A percentile compares a stretch with the other conserved stretches of the same genome.
These are phyloP conservation scores for Quercus cerris DNA, from an alignment of 306 rosid genomes.

Conservation along the genomic window DNA sequence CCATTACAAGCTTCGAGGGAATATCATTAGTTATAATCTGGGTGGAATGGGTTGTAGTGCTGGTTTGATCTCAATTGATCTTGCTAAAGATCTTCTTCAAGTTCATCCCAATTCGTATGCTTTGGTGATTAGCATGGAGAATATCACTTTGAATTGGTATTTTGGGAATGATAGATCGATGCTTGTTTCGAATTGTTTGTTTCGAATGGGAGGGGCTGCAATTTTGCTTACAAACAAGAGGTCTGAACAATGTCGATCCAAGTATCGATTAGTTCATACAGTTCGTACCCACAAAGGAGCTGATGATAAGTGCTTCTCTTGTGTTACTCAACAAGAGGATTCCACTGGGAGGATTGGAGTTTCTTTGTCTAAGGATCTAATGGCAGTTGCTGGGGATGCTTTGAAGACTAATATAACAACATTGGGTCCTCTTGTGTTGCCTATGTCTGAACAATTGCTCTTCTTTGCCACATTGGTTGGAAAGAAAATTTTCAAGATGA, in stretches of 20 bases:
- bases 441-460: conserved; percentile 61
- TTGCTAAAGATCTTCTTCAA: conserved; percentile 60
- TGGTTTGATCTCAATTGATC: conserved; percentile 61
- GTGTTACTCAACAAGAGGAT: conserved; percentile 56
- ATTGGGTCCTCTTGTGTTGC: conserved; percentile 60
- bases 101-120: conserved; percentile 61
- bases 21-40: conserved; percentile 48
- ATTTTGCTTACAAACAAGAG: conserved; percentile 52
- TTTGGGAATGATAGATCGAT: conserved; percentile 59
- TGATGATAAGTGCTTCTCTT: conserved; percentile 57
- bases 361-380: conserved; percentile 59
- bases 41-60: conserved; percentile 79
- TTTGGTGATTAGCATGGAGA: conserved; percentile 62
- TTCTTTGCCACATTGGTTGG: conserved; percentile 51
- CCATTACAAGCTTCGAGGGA: conserved; percentile 59
- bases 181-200: conserved; percentile 66
- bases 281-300: conserved; percentile 64
- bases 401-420: conserved; percentile 65
- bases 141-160: conserved; percentile 68
- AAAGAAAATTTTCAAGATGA: conserved; percentile 47
- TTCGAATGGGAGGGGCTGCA: conserved; percentile 69
- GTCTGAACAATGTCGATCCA: conserved; percentile 30
- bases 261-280: conserved; percentile 50
- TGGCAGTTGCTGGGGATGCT: conserved; percentile 68
- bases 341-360: conserved; percentile 41